Evolutionary conservation across 495 filamentous ascomycete species (phyloP).

Genomic region (Clavariopsis aquatica): DNA sequence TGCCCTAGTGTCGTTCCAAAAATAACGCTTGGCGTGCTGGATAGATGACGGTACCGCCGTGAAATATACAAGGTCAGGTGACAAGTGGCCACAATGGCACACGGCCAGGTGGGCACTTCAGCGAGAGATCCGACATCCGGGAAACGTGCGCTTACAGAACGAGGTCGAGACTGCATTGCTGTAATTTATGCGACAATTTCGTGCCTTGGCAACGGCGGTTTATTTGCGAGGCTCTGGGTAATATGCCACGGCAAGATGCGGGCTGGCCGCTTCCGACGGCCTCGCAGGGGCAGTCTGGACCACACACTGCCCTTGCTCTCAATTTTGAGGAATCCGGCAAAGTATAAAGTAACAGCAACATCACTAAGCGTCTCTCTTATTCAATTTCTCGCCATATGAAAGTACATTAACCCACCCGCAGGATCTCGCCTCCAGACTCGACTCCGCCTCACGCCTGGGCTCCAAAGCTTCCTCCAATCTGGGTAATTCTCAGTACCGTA

Average conservation of each 20-base stretch:
- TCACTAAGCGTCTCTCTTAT: constrained; percentile 19
- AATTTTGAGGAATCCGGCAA: constrained; percentile 6
- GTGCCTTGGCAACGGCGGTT: constrained; percentile 20
- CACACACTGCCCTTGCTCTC: constrained; percentile 13
- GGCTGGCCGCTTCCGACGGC: constrained; percentile 13
- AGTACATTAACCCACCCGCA: constrained; percentile 31
- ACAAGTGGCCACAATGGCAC: constrained; percentile 20
- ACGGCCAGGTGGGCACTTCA: background rate
- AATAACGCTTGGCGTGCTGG: constrained; percentile 21
- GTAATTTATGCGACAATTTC: constrained; percentile 31
- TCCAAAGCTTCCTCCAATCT: constrained; percentile 25
- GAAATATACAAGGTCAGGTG: constrained; percentile 37
- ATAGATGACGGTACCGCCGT: constrained; percentile 32
- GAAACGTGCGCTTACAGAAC: constrained; percentile 35
- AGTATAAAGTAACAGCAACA: constrained; percentile 32
- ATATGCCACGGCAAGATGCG: constrained; percentile 17
- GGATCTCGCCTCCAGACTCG: constrained; percentile 1
- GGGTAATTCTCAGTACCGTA: constrained; percentile 37
- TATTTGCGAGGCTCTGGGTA: constrained; percentile 26
- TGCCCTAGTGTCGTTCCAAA: constrained; percentile 17
- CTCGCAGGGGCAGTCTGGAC: constrained; percentile 28
- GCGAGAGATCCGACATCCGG: constrained; percentile 26
- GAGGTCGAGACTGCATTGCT: constrained; percentile 31
- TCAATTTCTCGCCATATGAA: constrained; percentile 37
- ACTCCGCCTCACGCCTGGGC: constrained; percentile 26